These are phyloP conservation scores for Candida vaughaniae DNA, from an alignment of 805 yeast genomes.

Conservation along the genomic window DNA sequence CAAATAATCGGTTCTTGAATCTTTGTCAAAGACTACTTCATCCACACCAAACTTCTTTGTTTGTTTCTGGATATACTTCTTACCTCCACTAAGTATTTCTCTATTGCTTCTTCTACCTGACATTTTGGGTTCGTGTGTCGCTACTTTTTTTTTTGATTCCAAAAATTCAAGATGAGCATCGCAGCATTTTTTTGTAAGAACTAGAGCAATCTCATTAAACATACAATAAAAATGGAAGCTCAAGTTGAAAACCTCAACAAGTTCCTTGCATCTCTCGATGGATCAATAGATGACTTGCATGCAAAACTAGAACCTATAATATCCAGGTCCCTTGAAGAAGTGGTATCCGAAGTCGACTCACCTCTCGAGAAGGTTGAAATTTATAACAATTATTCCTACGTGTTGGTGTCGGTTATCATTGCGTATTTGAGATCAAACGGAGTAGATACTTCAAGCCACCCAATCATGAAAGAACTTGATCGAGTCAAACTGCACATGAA, in stretches of 20 bases:
- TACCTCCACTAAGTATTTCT: constrained; percentile 86
- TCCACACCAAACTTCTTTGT: constrained; percentile 67
- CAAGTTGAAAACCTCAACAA: constrained; percentile 36
- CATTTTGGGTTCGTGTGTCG: constrained; percentile 1
- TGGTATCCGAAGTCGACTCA: constrained; percentile 20
- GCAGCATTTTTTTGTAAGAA: constrained; percentile 2
- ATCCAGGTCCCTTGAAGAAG: constrained; percentile 40
- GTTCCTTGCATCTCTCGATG: constrained; percentile 38
- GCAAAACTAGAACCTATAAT: constrained; percentile 35
- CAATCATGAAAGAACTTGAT: constrained; percentile 63
- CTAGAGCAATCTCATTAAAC: not conserved
- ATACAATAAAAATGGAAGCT: constrained; percentile 41
- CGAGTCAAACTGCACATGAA: constrained; percentile 70
- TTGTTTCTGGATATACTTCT: constrained; percentile 70
- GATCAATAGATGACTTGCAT: constrained; percentile 34
- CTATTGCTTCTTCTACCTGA: constrained; percentile 50
- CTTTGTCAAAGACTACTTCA: constrained; percentile 82
- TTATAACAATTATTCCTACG: constrained; percentile 47
- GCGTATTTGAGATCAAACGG: constrained; percentile 62
- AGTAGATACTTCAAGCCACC: constrained; percentile 53
- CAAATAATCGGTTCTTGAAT: constrained; percentile 74
- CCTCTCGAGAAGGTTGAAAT: constrained; percentile 28
- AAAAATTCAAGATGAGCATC: constrained; percentile 15
- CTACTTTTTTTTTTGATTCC: not conserved
- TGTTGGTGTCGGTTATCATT: constrained; percentile 55